Evolutionary conservation across 352 stramenopile species (phyloP), one percentile per base, ranked within the genome.

Genomic region (Phytopythium oedochilum): DNA sequence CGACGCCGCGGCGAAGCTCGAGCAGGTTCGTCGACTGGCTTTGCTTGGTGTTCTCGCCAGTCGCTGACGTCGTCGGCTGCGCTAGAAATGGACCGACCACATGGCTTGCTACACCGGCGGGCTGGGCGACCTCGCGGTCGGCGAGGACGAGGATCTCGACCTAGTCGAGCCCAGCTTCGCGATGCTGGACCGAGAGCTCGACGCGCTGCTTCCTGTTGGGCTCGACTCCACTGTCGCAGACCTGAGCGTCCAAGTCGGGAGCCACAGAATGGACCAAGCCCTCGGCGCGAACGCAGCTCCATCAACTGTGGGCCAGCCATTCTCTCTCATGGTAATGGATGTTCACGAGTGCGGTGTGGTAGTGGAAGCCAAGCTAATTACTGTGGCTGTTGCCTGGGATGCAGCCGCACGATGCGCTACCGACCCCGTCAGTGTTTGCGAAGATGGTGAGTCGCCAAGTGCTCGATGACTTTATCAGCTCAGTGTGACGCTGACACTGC

Each of bases 81-180:
- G 10, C 38, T 50, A 83, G 72, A 71, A 67, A 66, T 83, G 72
- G 72, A 63, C 57, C 53, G 36, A 79, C 25, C 71, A 68, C 23
- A 25, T 83, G 40, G 14, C 45, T 15, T 45, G 66, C 18, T 83
- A 83, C 50, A 79, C 61, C 3, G 72, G 72, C 5, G 47, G 46
- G 2, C 14, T 49, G 48, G 39, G 20, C 39, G 55, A 40, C 39
- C 23, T 36, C 10, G 40, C 45, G n/a, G 6, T 6, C 3, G 34
- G 9, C 32, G 45, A 51, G 23, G 26, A 32, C 18, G n/a, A 17
- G 17, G 42, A 47, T n/a, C 17, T 42, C 20, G 26, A 43, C 18
- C n/a, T 43, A 20, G 29, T 43, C 2, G 31, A 42, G 9, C 47
- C 47, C 8, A 42, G 11, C 32, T 54, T 43, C 47, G 22, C 47